Evolutionary conservation across 768 basidiomycete species (phyloP).

Genomic region (Candolleomyces eurysporus): DNA sequence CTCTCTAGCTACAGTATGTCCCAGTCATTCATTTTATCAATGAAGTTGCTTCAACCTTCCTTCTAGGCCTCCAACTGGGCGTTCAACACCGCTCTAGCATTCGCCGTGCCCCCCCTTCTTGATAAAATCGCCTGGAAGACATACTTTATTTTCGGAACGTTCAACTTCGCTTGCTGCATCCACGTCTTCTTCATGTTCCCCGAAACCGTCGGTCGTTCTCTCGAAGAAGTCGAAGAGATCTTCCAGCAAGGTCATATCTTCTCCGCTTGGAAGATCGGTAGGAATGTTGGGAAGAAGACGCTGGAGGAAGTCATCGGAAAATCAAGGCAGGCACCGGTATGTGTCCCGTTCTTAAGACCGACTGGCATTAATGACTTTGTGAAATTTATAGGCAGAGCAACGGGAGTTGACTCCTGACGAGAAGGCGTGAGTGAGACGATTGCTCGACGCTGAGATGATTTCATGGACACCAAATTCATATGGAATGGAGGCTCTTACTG

Average conservation of each 20-base stretch:
- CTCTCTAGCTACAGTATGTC: conserved; percentile 45
- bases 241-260: conserved; percentile 69
- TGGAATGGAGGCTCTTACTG: no score
- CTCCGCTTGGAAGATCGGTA: conserved; percentile 67
- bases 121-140: conserved; percentile 68
- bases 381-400: background rate
- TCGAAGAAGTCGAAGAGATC: conserved; percentile 80
- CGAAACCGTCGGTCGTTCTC: conserved; percentile 68
- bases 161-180: conserved; percentile 70
- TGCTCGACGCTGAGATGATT: no score
- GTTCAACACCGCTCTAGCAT: conserved; percentile 75
- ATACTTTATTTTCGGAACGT: conserved; percentile 76
- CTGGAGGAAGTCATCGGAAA: conserved; percentile 48
- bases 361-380: background rate
- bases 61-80: conserved; percentile 48
- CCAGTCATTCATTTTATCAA: background rate
- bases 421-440: background rate
- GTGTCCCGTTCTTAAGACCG: background rate
- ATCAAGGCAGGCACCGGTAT: background rate
- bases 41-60: background rate
- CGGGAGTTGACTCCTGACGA: background rate
- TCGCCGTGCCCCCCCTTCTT: conserved; percentile 72
- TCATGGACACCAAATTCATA: no score
- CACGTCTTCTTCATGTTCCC: conserved; percentile 81
- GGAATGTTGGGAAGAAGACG: conserved; percentile 61